Evolutionary conservation across 2,329 filamentous ascomycete species (phyloP), one percentile per base, ranked within the genome.

Genomic region (Fusarium chuoi): DNA sequence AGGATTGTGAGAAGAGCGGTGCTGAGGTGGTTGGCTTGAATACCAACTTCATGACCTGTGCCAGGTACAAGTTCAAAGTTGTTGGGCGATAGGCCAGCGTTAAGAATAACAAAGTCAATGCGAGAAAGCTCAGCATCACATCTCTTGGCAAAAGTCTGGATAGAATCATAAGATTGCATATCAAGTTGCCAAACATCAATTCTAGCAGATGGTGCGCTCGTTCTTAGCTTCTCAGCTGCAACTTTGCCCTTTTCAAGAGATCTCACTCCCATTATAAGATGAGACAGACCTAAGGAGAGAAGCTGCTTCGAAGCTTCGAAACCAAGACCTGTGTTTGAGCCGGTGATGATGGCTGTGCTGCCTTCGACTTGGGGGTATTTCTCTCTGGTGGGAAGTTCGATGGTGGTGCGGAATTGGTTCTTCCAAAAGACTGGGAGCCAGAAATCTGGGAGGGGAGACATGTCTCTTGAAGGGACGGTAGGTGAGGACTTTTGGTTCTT

Each of bases 11-110:
- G 65, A 3, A 82, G 62, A 1, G 68, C 67, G 1, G 80, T 82
- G 28, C 78, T 76, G 15, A 80, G 49, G 66, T 83, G 78, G 52
- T 82, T 82, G 57, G 82, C 77, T 61, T 83, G 81, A 3, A 83
- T 68, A 2, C 74, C 67, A 20, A 58, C 57, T 64, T 83, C 82
- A 63, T 82, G 80, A 7, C 78, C 78, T 1, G 78, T 80, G 6
- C 46, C 39, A 7, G 58, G 14, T 3, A 70, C 60, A 20, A 36
- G 68, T 3, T 66, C 49, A n/a, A 80, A 81, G 0, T 70, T 33
- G 1, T 68, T 18, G 6, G 70, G 69, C 1, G 56, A 52, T 1
- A 82, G 26, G 0, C 82, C 82, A 9, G 81, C 82, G n/a, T 83
- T 84, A 9, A 84, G 70, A 35, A 84, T 79, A 9, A 73, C 79